These are phyloP conservation scores for Sporothrix phasma DNA, from an alignment of 2,329 filamentous ascomycete genomes.

Conservation along the genomic window DNA sequence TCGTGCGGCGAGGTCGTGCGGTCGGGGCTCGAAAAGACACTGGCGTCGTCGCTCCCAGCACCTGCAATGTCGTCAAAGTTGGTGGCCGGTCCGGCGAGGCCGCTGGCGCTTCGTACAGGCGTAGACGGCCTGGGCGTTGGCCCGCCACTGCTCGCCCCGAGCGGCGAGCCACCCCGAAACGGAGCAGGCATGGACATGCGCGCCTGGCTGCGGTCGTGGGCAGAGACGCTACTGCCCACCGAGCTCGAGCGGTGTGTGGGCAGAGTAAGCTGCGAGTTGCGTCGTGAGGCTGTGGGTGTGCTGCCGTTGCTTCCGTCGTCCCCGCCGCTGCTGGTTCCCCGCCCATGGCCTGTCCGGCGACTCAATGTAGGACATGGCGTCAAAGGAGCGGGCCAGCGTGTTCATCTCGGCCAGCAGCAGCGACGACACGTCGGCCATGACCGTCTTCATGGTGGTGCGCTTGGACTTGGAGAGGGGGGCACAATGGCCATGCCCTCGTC, in stretches of 20 bases:
- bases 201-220: slow-evolving; percentile 48
- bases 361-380: slow-evolving; percentile 64
- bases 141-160: slow-evolving; percentile 35
- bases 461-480: slow-evolving; percentile 57
- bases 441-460: slow-evolving; percentile 69
- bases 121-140: slow-evolving; percentile 43
- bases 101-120: slow-evolving; percentile 34
- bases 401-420: slow-evolving; percentile 67
- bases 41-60: slow-evolving; percentile 25
- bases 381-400: slow-evolving; percentile 60
- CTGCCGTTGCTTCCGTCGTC: slow-evolving; percentile 1
- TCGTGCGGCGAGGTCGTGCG: slow-evolving; percentile 29
- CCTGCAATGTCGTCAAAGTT: slow-evolving; percentile 39
- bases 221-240: slow-evolving; percentile 30
- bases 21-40: slow-evolving; percentile 34
- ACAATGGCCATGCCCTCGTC: slow-evolving; percentile 64
- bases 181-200: slow-evolving; percentile 75
- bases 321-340: slow-evolving; percentile 31
- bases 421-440: slow-evolving; percentile 70
- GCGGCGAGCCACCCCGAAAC: slow-evolving; percentile 33
- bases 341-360: slow-evolving; percentile 50
- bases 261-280: slow-evolving; percentile 46
- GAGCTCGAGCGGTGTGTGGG: slow-evolving; percentile 43
- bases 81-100: slow-evolving; percentile 38
- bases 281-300: slow-evolving; percentile 26